phyloP scores from a whole-genome alignment of 805 yeast genomes.

The Kluyveromyces nonfermentans region DNA sequence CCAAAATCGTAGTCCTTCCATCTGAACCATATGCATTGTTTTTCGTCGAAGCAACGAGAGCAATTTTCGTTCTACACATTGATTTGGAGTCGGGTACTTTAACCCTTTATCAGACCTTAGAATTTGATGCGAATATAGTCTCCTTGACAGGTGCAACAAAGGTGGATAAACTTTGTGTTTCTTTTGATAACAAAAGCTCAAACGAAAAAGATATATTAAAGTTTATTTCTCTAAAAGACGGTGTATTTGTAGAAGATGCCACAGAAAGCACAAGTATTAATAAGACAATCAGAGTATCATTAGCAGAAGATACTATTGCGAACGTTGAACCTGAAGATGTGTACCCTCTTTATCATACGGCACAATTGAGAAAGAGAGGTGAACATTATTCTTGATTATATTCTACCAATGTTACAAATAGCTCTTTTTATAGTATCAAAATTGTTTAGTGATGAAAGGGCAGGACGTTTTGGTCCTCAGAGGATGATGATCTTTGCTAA shows the following conservation, averaged over 20 bases:
- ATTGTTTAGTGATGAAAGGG: background rate
- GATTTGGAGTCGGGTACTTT: conserved; percentile 14
- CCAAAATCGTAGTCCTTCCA: conserved; percentile 33
- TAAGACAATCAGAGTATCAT: conserved; percentile 14
- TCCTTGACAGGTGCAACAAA: conserved; percentile 24
- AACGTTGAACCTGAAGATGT: conserved; percentile 32
- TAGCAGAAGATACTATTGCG: conserved; percentile 26
- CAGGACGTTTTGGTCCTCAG: too few relatives aligned
- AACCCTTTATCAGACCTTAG: conserved; percentile 21
- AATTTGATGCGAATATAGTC: conserved; percentile 25
- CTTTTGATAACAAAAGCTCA: conserved; percentile 27
- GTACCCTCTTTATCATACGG: conserved; percentile 41
- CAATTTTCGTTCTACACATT: conserved; percentile 29
- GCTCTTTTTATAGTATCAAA: background rate
- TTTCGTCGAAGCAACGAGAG: conserved; percentile 43
- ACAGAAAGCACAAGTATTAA: conserved; percentile 13
- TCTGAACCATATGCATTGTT: conserved; percentile 32
- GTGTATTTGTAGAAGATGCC: conserved; percentile 17
- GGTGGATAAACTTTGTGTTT: conserved; percentile 27
- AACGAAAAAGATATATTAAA: conserved; percentile 11
- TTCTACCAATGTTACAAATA: background rate
- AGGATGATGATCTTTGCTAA: too few relatives aligned
- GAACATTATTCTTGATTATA: conserved; percentile 32
- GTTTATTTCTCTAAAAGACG: conserved; percentile 15
- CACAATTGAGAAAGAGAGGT: conserved; percentile 50